Base-by-base conservation (phyloP, 129 eudicot species). In the Gnaphalium uliginosum region DNA sequence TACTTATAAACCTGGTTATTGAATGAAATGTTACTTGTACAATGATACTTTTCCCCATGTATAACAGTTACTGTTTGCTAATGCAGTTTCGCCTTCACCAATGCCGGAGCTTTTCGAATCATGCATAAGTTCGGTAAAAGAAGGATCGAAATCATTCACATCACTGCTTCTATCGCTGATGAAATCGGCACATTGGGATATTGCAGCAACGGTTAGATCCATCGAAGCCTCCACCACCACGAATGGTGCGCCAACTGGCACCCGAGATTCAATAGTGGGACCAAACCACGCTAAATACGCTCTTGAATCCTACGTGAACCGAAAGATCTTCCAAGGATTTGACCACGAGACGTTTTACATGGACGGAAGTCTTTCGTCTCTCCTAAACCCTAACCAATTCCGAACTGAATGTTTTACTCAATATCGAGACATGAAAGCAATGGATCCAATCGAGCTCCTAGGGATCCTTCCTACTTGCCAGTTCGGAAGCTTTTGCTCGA, bases 131-230 rank as follows among this genome's bases (percentile, higher is more conserved):
- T 83, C 86, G 22, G 93, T 94, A 5, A 85, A 81, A 75, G 97
- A 94, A 82, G 91, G 90, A n/a, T 91, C 98, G 15, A 94, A 94
- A 81, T 81, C 99, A 56, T 91, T 91, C 85, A 89, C 99, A 48
- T 78, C 95, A n/a, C 73, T 85, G 8, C 97, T 94, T 63, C 96
- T 94, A 74, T 88, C 99, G 18, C 92, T 94, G 24, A 94, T 94
- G 99, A 90, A 92, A 82, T 87, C 96, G 4, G 99, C 99, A n/a
- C 97, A 79, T 68, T 94, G 99, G 99, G 99, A 94, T 81, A 87
- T 94, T 1, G 88, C 97, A 1, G 99, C 99, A 22, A 96, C 99
- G 0, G 97, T 94, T 13, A 87, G 96, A 74, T 94, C 97, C 74
- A 94, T 94, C n/a, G 96, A 91, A 68, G 87, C 99, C 3, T 79